phyloP scores from a whole-genome alignment of 1,284 basidiomycete genomes.

The Austroboletus niveus region DNA sequence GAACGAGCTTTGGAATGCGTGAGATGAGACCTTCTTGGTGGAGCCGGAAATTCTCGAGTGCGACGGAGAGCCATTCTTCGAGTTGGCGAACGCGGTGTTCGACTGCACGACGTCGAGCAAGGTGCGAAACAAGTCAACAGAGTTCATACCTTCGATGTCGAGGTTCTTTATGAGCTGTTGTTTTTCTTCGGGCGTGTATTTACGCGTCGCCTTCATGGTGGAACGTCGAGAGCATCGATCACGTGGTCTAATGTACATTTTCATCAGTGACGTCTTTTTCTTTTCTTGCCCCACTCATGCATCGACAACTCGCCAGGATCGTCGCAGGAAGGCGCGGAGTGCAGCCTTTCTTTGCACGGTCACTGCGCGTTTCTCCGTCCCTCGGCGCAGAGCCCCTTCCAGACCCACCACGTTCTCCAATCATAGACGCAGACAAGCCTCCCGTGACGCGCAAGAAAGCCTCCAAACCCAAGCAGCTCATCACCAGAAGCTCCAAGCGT shows the following conservation, averaged over 20 bases:
- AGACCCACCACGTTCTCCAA: not conserved
- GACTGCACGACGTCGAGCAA: slow-evolving; percentile 41
- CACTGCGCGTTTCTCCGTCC: slow-evolving; percentile 6
- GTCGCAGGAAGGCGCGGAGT: slow-evolving; percentile 19
- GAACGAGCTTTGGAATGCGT: slow-evolving; percentile 72
- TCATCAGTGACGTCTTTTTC: not conserved
- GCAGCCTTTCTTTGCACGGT: slow-evolving; percentile 9
- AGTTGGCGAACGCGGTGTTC: slow-evolving; percentile 68
- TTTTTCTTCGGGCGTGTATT: slow-evolving; percentile 62
- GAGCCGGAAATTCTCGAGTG: slow-evolving; percentile 64
- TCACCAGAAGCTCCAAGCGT: not conserved
- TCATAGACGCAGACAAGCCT: not conserved
- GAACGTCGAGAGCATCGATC: not conserved
- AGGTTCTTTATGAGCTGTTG: slow-evolving; percentile 70
- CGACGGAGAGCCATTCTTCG: slow-evolving; percentile 67
- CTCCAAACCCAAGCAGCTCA: slow-evolving; percentile 2
- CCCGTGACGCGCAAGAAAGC: slow-evolving; percentile 2
- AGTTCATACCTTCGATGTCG: slow-evolving; percentile 66
- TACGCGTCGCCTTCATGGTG: slow-evolving; percentile 25
- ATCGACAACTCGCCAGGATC: slow-evolving; percentile 6
- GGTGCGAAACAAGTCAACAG: not conserved
- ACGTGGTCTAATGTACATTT: slow-evolving; percentile 10
- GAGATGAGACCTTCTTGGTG: slow-evolving; percentile 72
- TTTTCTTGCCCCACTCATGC: not conserved
- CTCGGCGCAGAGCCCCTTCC: not conserved